Conservation (phyloP, 176 grass and related monocot species). For the Pharus latifolius region DNA sequence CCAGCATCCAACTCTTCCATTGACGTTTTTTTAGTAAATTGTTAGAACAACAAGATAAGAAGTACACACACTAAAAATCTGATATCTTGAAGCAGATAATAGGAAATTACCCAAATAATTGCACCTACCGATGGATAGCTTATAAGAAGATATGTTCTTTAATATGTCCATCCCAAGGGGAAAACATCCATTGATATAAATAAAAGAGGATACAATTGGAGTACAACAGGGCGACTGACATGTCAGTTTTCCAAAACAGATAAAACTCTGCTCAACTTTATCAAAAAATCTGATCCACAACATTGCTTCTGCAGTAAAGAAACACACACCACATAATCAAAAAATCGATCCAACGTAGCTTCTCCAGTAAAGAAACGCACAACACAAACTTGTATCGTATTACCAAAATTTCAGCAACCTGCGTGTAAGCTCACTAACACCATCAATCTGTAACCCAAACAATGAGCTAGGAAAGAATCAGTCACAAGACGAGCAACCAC, state of each 20-base stretch:
- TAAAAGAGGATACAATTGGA: slow-evolving; percentile 14
- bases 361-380: neutral
- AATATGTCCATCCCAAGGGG: neutral
- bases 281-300: neutral
- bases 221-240: slow-evolving; percentile 22
- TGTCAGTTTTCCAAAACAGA: slow-evolving; percentile 5
- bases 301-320: slow-evolving; percentile 20
- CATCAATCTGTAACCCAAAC: neutral
- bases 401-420: slow-evolving; percentile 15
- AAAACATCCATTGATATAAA: slow-evolving; percentile 25
- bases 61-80: neutral
- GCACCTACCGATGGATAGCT: neutral
- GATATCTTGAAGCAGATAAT: neutral
- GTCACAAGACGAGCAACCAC: slow-evolving; percentile 72
- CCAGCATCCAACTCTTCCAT: neutral
- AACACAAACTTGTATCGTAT: slow-evolving; percentile 25
- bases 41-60: neutral
- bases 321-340: neutral
- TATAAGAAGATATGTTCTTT: neutral
- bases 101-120: neutral
- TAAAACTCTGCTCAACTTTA: neutral
- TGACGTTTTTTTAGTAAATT: neutral
- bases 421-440: slow-evolving; percentile 7
- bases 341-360: slow-evolving; percentile 18
- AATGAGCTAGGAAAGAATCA: neutral